Conservation (phyloP, 2,329 filamentous ascomycete genomes). For the Clarireedia monteithiana region DNA sequence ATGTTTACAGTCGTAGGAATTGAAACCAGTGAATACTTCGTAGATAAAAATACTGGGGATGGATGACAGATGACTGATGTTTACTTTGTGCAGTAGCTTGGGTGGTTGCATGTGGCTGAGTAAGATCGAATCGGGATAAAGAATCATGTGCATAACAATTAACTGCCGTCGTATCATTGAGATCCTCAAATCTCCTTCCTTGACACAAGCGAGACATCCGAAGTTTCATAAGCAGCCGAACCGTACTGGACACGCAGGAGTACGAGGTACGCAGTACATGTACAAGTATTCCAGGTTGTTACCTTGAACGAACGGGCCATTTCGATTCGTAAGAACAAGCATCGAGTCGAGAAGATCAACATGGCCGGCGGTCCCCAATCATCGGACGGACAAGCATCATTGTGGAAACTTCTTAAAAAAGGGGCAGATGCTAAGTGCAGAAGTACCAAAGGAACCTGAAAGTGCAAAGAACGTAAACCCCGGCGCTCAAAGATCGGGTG, state of each 20-base stretch:
- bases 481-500: no score
- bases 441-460: no score
- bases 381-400: background rate
- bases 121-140: background rate
- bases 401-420: background rate
- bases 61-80: no score
- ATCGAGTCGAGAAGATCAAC: background rate
- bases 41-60: no score
- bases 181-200: background rate
- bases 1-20: no score
- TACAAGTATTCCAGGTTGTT: no score
- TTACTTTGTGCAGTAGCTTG: no score
- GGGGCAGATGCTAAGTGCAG: no score
- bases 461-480: no score
- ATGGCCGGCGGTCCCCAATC: background rate
- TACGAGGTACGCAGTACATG: no score
- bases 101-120: no score
- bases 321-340: background rate
- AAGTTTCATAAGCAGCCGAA: background rate
- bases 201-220: background rate
- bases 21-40: no score
- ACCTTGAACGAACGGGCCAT: background rate
- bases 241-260: background rate
- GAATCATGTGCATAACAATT: background rate
- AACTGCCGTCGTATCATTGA: background rate